Percentiles rank a stretch among this genome's conserved stretches.
Conservation (phyloP, 345 rosid genomes). For the Angophora floribunda region DNA sequence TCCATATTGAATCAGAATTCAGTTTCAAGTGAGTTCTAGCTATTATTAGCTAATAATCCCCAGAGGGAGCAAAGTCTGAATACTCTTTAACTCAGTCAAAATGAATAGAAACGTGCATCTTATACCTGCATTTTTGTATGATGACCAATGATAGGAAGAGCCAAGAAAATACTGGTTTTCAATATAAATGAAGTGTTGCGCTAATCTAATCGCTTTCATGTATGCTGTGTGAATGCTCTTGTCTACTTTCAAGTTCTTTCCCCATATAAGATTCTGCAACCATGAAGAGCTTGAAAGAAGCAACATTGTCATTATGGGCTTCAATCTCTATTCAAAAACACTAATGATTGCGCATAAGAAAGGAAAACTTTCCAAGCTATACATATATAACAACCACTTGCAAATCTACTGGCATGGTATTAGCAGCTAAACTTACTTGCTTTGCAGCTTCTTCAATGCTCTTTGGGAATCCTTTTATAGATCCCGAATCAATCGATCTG, state of each 20-base stretch:
- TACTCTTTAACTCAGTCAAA: not conserved
- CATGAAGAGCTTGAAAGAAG: not conserved
- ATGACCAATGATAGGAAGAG: slow-evolving; percentile 56
- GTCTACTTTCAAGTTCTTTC: slow-evolving; percentile 60
- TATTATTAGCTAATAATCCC: too few relatives aligned
- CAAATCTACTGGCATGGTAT: not conserved
- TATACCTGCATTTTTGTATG: slow-evolving; percentile 59
- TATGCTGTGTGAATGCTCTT: slow-evolving; percentile 60
- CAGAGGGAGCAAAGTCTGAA: not conserved
- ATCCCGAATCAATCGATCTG: slow-evolving; percentile 68
- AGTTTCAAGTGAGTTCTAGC: too few relatives aligned
- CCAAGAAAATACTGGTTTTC: slow-evolving; percentile 70
- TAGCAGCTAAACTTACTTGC: slow-evolving; percentile 36
- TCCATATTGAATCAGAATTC: too few relatives aligned
- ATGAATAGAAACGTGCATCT: not conserved
- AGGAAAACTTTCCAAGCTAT: not conserved
- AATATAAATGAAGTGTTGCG: slow-evolving; percentile 55
- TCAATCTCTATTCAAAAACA: not conserved
- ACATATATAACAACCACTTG: not conserved
- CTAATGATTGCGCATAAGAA: not conserved
- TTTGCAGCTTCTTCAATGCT: slow-evolving; percentile 24
- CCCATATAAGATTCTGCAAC: slow-evolving; percentile 37
- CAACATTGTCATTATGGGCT: not conserved
- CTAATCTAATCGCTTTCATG: slow-evolving; percentile 55
- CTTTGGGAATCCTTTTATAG: slow-evolving; percentile 52